Conservation (phyloP, 2,329 filamentous ascomycete genomes). For the Diaporthe humulicola region DNA sequence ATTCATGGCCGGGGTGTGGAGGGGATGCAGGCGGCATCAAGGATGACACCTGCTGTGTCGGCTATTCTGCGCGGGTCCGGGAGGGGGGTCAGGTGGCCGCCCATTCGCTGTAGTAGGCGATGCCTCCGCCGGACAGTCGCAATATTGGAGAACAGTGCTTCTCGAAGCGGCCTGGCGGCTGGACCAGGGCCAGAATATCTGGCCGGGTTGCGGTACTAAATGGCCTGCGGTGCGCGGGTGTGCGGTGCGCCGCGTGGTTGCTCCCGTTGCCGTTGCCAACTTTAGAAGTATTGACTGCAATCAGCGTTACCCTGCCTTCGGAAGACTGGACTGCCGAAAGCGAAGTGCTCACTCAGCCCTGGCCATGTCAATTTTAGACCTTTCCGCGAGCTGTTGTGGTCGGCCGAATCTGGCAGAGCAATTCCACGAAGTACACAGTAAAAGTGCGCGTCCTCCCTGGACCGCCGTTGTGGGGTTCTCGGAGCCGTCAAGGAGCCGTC, state of each 20-base stretch:
- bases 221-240: not conserved
- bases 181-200: slow-evolving; percentile 14
- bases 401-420: not conserved
- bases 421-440: too few relatives aligned
- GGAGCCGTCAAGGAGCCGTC: slow-evolving; percentile 22
- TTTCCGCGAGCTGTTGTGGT: not conserved
- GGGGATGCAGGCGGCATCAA: slow-evolving; percentile 17
- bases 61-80: slow-evolving; percentile 11
- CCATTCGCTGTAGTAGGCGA: slow-evolving; percentile 21
- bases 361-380: slow-evolving; percentile 7
- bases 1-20: slow-evolving; percentile 2
- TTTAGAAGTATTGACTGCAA: slow-evolving; percentile 25
- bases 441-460: not conserved
- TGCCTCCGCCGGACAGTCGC: slow-evolving; percentile 30
- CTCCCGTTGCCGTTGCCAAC: slow-evolving; percentile 17
- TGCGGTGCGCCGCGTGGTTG: slow-evolving; percentile 7
- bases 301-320: slow-evolving; percentile 15
- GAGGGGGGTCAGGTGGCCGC: slow-evolving; percentile 16
- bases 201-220: slow-evolving; percentile 23
- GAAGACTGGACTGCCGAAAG: slow-evolving; percentile 10
- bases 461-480: slow-evolving; percentile 12
- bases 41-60: slow-evolving; percentile 19
- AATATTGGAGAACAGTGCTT: slow-evolving; percentile 29
- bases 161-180: slow-evolving; percentile 28
- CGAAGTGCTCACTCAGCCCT: slow-evolving; percentile 24